These are phyloP conservation scores for Xylariales sp. DNA, from an alignment of 2,329 filamentous ascomycete species.

Conservation along the genomic window DNA sequence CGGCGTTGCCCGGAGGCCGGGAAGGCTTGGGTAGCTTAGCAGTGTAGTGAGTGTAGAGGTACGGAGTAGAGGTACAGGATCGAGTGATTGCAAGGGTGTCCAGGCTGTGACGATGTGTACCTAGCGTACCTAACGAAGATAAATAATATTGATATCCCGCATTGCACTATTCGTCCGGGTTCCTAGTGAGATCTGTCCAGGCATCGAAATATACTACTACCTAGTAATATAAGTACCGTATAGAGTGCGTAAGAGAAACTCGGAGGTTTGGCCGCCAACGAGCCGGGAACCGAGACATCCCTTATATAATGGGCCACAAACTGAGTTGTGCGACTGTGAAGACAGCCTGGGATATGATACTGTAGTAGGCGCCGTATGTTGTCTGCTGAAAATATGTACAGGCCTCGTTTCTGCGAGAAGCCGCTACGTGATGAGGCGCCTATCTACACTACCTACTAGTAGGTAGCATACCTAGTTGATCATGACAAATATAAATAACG, in stretches of 20 bases:
- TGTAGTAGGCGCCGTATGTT: background rate
- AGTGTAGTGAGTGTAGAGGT: too few relatives aligned
- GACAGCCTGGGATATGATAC: background rate
- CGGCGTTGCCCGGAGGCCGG: background rate
- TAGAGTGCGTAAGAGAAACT: background rate
- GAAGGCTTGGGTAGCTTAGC: background rate
- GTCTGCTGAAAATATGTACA: background rate
- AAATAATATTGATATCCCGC: too few relatives aligned
- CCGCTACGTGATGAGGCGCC: background rate
- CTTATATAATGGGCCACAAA: background rate
- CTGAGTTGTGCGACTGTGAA: background rate
- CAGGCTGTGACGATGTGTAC: too few relatives aligned
- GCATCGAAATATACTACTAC: too few relatives aligned
- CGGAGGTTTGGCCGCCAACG: background rate
- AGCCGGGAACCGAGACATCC: background rate
- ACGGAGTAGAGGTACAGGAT: too few relatives aligned
- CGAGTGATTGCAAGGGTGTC: too few relatives aligned
- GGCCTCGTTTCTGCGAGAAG: constrained; percentile 7
- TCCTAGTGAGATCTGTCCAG: too few relatives aligned
- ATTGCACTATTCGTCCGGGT: too few relatives aligned
- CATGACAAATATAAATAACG: constrained; percentile 14
- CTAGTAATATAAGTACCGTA: too few relatives aligned
- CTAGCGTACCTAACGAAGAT: too few relatives aligned
- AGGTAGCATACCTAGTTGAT: background rate
- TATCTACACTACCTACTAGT: background rate